phyloP scores from a whole-genome alignment of 2,329 filamentous ascomycete genomes.

The Amylocarpus encephaloides region DNA sequence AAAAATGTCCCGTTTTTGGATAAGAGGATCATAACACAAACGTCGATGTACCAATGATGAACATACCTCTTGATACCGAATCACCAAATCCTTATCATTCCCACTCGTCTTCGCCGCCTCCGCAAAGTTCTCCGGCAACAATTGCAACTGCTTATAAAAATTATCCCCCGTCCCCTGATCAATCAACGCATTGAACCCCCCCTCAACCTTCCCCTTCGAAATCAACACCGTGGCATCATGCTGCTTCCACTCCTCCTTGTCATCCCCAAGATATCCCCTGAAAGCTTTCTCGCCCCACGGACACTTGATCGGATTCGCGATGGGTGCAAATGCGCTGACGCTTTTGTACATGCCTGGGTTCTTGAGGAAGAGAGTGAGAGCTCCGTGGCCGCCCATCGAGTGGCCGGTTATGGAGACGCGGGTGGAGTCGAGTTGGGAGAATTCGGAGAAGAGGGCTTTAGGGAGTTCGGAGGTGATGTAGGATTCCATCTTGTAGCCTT shows the following conservation, averaged over 20 bases:
- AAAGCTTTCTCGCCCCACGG: constrained; percentile 98
- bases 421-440: constrained; percentile 61
- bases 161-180: constrained; percentile 93
- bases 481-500: constrained; percentile 87
- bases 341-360: constrained; percentile 86
- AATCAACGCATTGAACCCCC: constrained; percentile 68
- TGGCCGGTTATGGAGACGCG: constrained; percentile 85
- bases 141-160: constrained; percentile 91
- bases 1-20: no score
- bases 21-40: no score
- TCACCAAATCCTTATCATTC: constrained; percentile 59
- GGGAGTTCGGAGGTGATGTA: constrained; percentile 92
- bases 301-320: constrained; percentile 76
- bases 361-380: constrained; percentile 84
- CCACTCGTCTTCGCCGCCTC: constrained; percentile 71
- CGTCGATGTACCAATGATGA: neutral
- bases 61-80: constrained; percentile 74
- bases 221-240: constrained; percentile 91
- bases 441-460: constrained; percentile 62
- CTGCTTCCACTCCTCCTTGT: constrained; percentile 72
- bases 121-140: constrained; percentile 89
- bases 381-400: constrained; percentile 96
- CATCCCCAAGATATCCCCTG: constrained; percentile 75
- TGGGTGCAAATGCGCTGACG: constrained; percentile 85
- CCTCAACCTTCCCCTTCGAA: constrained; percentile 56